phyloP scores from a whole-genome alignment of 1,284 basidiomycete species.

The Papiliotrema fonsecae region DNA sequence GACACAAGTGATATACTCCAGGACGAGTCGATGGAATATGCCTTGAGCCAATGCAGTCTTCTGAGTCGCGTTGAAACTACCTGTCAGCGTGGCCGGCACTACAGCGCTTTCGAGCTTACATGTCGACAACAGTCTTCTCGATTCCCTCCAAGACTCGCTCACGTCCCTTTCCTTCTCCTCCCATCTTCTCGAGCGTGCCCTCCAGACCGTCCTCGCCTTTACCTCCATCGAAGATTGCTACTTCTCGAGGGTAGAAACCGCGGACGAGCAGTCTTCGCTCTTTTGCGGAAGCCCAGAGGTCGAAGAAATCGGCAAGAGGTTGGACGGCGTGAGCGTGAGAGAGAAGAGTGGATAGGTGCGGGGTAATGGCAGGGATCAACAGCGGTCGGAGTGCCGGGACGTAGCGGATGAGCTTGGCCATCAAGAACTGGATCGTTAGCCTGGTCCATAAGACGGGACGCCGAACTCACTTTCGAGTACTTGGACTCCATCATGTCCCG shows the following conservation, averaged over 20 bases:
- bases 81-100: not conserved
- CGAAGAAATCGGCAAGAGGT: conserved; percentile 78
- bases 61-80: conserved; percentile 80
- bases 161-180: conserved; percentile 55
- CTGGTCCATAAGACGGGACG: not conserved
- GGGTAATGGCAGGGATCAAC: conserved; percentile 72
- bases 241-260: conserved; percentile 85
- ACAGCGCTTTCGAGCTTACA: conserved; percentile 54
- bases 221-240: conserved; percentile 69
- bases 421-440: conserved; percentile 60
- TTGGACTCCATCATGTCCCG: conserved; percentile 72
- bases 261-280: conserved; percentile 71
- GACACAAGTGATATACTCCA: conserved; percentile 46
- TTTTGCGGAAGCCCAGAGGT: conserved; percentile 74
- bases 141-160: conserved; percentile 63
- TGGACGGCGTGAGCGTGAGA: conserved; percentile 75
- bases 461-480: conserved; percentile 69
- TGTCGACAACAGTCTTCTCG: conserved; percentile 67
- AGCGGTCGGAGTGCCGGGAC: conserved; percentile 61
- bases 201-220: conserved; percentile 54
- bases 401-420: conserved; percentile 74
- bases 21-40: conserved; percentile 68
- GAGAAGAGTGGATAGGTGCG: conserved; percentile 65
- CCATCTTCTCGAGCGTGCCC: conserved; percentile 61
- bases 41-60: conserved; percentile 79